Evolutionary conservation across 768 basidiomycete genomes (phyloP).

Genomic region (Cantharellus anzutake): DNA sequence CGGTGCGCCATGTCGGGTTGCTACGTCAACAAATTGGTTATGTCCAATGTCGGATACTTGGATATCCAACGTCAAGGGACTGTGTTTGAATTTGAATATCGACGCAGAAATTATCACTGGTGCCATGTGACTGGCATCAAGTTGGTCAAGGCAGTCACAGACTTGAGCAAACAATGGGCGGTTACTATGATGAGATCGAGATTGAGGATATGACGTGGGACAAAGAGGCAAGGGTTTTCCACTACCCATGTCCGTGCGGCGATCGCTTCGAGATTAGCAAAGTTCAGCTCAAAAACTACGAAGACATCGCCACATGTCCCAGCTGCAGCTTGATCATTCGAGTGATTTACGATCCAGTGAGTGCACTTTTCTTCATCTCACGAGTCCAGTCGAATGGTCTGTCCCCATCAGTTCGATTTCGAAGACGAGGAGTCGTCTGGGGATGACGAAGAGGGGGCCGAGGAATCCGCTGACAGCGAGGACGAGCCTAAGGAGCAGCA

Average conservation of each 20-base stretch:
- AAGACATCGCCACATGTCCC: constrained; percentile 91
- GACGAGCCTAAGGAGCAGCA: constrained; percentile 11
- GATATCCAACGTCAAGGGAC: no score
- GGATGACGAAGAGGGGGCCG: constrained; percentile 17
- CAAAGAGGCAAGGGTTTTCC: constrained; percentile 58
- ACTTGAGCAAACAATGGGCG: constrained; percentile 55
- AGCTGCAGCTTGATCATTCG: constrained; percentile 87
- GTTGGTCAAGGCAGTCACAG: no score
- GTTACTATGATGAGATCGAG: constrained; percentile 92
- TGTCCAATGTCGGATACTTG: no score
- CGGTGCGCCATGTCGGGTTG: no score
- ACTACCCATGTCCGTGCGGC: constrained; percentile 95
- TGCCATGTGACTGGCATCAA: no score
- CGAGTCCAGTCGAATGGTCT: no score
- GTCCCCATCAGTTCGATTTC: constrained; percentile 45
- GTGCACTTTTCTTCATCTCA: constrained; percentile 16
- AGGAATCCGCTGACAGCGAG: constrained; percentile 23
- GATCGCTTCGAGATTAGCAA: constrained; percentile 93
- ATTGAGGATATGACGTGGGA: constrained; percentile 97
- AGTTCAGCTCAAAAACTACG: constrained; percentile 66
- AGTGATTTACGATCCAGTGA: constrained; percentile 85
- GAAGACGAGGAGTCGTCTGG: constrained; percentile 59
- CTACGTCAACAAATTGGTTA: no score
- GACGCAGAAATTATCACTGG: no score
- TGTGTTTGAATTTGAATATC: no score